Evolutionary conservation across 2,329 filamentous ascomycete genomes (phyloP), one percentile per base, ranked within the genome.

Genomic region (Cladosporium phlei): DNA sequence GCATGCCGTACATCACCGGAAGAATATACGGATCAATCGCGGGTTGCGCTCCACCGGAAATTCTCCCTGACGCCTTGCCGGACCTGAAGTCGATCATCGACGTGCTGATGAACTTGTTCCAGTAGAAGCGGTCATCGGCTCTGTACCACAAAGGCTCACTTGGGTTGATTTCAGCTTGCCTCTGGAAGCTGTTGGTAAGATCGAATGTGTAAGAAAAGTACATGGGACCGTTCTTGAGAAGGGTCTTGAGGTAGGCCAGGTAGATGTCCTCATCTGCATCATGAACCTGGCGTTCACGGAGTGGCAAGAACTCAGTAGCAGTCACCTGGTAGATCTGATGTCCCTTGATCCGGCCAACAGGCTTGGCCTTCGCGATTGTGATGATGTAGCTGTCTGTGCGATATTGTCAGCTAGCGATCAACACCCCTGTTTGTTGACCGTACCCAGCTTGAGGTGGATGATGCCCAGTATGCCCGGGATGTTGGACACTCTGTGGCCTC

Each of bases 201-300:
- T 98, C 93, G 66, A 95, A 81, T 7, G 90, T 91, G 73, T 98
- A 98, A 48, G 93, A 97, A 63, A 96, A 98, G 77, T 95, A 97
- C 84, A 97, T 89, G 7, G 91, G 88, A 0, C 86, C 87, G 10
- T 80, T 83, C 65, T 86, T 85, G 58, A 98, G 78, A 52, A 93
- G 82, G 38, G 78, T 80, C 67, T 89, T 89, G 57, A 98, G 79
- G 45, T 97, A 76, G 39, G 75, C 70, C 46, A 97, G 78, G 67
- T 96, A 97, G 57, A 82, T 86, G 68, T 97, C 91, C 74, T 98
- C 93, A 65, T 98, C 93, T 34, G 84, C 81, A 63, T 98, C 93
- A 69, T 86, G 88, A 52, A 97, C 81, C 55, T 88, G 85, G 55
- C 88, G 85, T 70, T 97, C 93, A 68, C 90, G 88, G 64, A 98